phyloP scores from a whole-genome alignment of 371 early-diverging fungal genomes.

The Actinomucor elegans region DNA sequence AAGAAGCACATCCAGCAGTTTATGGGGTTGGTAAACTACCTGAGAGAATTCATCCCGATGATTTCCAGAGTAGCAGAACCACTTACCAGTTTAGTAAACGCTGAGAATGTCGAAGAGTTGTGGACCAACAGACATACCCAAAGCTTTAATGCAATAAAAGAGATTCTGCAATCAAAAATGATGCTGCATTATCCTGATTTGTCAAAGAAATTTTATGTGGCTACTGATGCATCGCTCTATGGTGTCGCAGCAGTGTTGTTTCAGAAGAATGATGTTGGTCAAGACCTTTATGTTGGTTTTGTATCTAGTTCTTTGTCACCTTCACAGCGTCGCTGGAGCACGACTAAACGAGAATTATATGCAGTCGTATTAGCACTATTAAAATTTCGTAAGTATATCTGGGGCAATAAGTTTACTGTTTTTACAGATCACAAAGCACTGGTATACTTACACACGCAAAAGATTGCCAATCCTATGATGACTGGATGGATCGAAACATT shows the following conservation, averaged over 20 bases:
- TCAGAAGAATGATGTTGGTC: too few relatives aligned
- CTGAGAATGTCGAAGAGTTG: neutral
- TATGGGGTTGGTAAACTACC: too few relatives aligned
- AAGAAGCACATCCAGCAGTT: too few relatives aligned
- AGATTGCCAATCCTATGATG: conserved; percentile 11
- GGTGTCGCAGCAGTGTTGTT: too few relatives aligned
- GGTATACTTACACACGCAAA: conserved; percentile 10
- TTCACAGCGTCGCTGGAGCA: neutral
- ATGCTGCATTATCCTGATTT: conserved; percentile 1
- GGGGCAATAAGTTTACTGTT: conserved; percentile 8
- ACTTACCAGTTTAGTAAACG: too few relatives aligned
- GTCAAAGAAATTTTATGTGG: neutral
- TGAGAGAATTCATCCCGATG: too few relatives aligned
- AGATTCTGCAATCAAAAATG: too few relatives aligned
- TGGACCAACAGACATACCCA: neutral
- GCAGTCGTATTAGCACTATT: conserved; percentile 11
- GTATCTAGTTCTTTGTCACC: neutral
- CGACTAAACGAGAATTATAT: conserved; percentile 9
- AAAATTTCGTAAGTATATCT: conserved; percentile 24
- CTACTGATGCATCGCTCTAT: conserved; percentile 11
- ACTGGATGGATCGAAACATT: conserved; percentile 18
- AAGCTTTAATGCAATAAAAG: conserved; percentile 7
- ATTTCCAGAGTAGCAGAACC: too few relatives aligned
- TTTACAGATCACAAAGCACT: conserved; percentile 21
- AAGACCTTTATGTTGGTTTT: conserved; percentile 5